Percentiles rank a stretch among this genome's conserved stretches.
Conservation (phyloP, 2,329 filamentous ascomycete genomes). For the Fusarium devonianum region DNA sequence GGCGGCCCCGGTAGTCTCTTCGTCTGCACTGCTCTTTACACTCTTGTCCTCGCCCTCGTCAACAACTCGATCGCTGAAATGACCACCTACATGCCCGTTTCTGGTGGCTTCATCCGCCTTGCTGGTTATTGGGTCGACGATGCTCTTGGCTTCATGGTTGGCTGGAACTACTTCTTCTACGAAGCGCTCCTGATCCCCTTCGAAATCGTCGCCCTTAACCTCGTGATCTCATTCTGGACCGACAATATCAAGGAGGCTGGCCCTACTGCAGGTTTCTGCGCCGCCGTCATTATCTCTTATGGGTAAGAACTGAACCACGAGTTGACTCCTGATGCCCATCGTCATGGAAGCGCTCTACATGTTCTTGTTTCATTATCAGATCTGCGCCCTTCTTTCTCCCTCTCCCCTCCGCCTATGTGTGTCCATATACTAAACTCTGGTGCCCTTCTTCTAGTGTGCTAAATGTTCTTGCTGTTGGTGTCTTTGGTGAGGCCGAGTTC, state of each 20-base stretch:
- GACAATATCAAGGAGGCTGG: conserved; percentile 24
- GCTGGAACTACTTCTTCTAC: conserved; percentile 47
- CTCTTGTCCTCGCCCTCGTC: conserved; percentile 31
- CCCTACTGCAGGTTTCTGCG: conserved; percentile 43
- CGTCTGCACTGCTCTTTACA: conserved; percentile 30
- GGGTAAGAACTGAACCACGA: conserved; percentile 29
- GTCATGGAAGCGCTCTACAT: conserved; percentile 28
- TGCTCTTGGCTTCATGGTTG: conserved; percentile 37
- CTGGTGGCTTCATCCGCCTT: conserved; percentile 32
- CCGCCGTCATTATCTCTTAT: conserved; percentile 30
- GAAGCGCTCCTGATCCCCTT: conserved; percentile 46
- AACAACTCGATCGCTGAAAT: conserved; percentile 37
- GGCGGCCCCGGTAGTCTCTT: conserved; percentile 29
- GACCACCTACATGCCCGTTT: conserved; percentile 35
- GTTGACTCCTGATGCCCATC: conserved; percentile 27
- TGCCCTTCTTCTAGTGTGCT: conserved; percentile 26
- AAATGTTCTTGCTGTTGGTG: conserved; percentile 49
- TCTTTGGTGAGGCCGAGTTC: conserved; percentile 37
- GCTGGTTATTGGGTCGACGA: conserved; percentile 34
- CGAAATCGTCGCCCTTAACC: conserved; percentile 43
- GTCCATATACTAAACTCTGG: conserved; percentile 29
- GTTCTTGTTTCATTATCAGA: conserved; percentile 6
- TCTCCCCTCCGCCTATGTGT: conserved; percentile 6
- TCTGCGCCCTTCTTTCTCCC: not conserved
- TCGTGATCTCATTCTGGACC: conserved; percentile 45